phyloP scores from a whole-genome alignment of 257 asterid genomes.

The Gentiana dahurica region DNA sequence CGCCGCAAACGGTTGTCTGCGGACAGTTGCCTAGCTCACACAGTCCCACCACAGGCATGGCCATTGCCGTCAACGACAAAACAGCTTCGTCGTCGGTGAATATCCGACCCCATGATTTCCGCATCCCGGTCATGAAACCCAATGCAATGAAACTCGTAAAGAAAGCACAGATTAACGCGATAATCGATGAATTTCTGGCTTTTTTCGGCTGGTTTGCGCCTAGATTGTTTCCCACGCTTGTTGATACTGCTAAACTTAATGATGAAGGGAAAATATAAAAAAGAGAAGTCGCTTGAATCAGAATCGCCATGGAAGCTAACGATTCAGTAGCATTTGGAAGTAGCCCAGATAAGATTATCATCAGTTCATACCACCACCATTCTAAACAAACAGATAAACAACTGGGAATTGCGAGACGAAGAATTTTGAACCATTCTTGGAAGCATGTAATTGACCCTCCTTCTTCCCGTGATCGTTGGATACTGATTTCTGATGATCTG shows the following conservation, averaged over 20 bases:
- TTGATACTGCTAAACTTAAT: slow-evolving; percentile 36
- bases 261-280: slow-evolving; percentile 51
- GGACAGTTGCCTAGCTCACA: slow-evolving; percentile 74
- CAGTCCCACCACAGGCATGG: slow-evolving; percentile 55
- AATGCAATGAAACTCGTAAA: slow-evolving; percentile 27
- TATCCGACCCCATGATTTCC: slow-evolving; percentile 30
- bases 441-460: slow-evolving; percentile 18
- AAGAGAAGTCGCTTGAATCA: slow-evolving; percentile 51
- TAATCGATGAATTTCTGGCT: slow-evolving; percentile 27
- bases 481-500: slow-evolving; percentile 4
- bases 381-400: slow-evolving; percentile 40
- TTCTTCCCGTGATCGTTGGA: slow-evolving; percentile 18
- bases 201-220: slow-evolving; percentile 40
- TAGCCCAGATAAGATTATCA: slow-evolving; percentile 53
- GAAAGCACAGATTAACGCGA: slow-evolving; percentile 30
- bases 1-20: slow-evolving; percentile 68
- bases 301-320: slow-evolving; percentile 57
- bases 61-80: slow-evolving; percentile 25
- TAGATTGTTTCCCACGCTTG: slow-evolving; percentile 58
- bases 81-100: slow-evolving; percentile 35
- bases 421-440: slow-evolving; percentile 32
- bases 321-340: slow-evolving; percentile 34
- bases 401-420: slow-evolving; percentile 36
- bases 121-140: slow-evolving; percentile 19
- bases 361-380: slow-evolving; percentile 62